A percentile compares a stretch with the other conserved stretches of the same genome.
Evolutionary conservation across 164 flowering plant species (phyloP).

Genomic region (Sextonia rubra): DNA sequence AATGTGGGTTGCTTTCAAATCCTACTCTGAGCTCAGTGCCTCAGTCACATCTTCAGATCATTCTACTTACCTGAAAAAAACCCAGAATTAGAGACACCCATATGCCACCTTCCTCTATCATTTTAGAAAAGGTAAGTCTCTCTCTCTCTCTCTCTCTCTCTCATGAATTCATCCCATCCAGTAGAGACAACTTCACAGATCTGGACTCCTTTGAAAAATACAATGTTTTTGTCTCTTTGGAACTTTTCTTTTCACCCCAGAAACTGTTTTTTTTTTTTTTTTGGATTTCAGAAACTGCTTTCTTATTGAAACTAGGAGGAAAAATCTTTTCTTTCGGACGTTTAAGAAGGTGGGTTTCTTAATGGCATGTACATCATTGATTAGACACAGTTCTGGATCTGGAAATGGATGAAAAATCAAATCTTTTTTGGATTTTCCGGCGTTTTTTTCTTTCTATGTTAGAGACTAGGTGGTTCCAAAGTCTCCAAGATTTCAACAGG

Average conservation of each 20-base stretch:
- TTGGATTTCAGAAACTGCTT: background rate
- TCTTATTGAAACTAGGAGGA: background rate
- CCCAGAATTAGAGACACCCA: background rate
- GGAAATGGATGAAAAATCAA: background rate
- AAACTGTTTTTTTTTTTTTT: background rate
- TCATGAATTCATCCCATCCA: background rate
- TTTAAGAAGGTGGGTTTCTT: slow-evolving; percentile 3
- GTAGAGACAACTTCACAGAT: background rate
- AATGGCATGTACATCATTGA: background rate
- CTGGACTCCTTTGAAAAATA: background rate
- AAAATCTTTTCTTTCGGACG: background rate
- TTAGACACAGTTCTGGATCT: slow-evolving; percentile 1
- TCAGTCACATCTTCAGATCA: background rate
- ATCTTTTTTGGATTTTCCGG: background rate
- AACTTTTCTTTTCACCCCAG: background rate
- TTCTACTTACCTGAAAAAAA: background rate
- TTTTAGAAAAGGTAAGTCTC: background rate
- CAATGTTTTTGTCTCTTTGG: background rate
- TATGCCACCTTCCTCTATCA: background rate
- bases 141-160: too few relatives aligned
- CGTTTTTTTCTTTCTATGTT: background rate
- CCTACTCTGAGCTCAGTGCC: background rate
- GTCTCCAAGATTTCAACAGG: background rate
- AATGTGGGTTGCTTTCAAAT: slow-evolving; percentile 2
- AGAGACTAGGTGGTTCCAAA: slow-evolving; percentile 4